Conservation (phyloP, 2,329 filamentous ascomycete genomes). For the Cordyceps fumosorosea region DNA sequence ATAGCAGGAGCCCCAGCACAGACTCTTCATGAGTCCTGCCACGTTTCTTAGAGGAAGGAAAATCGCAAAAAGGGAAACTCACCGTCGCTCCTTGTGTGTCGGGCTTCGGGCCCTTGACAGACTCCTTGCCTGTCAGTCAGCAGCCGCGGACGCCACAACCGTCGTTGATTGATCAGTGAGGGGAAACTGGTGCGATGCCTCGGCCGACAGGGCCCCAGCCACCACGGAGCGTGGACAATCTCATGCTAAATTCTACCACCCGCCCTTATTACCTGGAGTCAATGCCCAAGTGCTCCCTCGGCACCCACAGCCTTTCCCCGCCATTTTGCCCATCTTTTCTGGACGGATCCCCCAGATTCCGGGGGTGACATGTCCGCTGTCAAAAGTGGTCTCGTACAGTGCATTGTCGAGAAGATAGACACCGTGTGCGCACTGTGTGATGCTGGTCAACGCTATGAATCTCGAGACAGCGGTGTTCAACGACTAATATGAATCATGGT, state of each 20-base stretch:
- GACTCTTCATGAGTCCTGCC: too few species aligned
- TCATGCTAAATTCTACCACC: not conserved
- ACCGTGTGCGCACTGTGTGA: not conserved
- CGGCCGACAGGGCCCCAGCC: not conserved
- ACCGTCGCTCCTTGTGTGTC: not conserved
- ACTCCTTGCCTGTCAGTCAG: not conserved
- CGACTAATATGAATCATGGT: too few species aligned
- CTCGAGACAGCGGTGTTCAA: not conserved
- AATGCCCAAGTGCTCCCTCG: not conserved
- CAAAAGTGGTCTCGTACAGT: not conserved
- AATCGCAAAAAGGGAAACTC: not conserved
- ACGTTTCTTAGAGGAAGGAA: not conserved
- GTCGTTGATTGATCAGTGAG: not conserved
- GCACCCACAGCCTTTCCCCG: conserved; percentile 1
- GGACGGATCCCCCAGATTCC: not conserved
- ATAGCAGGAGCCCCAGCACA: not conserved
- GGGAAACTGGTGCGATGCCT: not conserved
- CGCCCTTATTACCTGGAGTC: too few species aligned
- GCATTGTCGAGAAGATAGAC: not conserved
- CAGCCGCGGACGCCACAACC: not conserved
- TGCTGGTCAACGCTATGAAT: not conserved
- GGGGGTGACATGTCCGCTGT: not conserved
- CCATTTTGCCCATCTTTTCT: not conserved
- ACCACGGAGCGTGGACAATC: not conserved
- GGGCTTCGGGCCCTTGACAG: not conserved